phyloP scores from a whole-genome alignment of 192 early-diverging fungal genomes.

The Gigaspora rosea region DNA sequence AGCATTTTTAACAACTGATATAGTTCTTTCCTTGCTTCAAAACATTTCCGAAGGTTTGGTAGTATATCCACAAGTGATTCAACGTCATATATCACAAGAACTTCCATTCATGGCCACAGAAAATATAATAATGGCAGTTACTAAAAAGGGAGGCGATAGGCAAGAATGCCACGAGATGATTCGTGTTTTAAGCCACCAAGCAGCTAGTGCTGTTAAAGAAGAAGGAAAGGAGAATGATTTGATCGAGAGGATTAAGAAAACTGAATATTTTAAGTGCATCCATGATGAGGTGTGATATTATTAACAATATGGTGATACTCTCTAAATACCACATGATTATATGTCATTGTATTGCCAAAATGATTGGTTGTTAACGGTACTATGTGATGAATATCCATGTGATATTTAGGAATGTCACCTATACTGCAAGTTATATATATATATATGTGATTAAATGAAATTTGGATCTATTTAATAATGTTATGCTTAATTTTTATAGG shows the following conservation, averaged over 20 bases:
- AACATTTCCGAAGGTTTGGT: constrained; percentile 98
- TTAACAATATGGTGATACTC: no score
- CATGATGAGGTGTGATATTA: constrained; percentile 55
- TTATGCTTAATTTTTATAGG: constrained; percentile 18
- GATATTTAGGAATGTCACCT: no score
- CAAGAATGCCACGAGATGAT: constrained; percentile 98
- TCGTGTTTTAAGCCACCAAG: constrained; percentile 92
- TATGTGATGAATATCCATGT: no score
- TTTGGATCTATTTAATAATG: background rate
- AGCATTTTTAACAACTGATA: constrained; percentile 96
- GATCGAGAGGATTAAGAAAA: constrained; percentile 83
- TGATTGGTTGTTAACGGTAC: no score
- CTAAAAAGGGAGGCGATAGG: constrained; percentile 92
- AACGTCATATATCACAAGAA: constrained; percentile 87
- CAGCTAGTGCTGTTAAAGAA: constrained; percentile 90
- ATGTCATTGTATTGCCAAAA: no score
- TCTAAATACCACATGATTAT: no score
- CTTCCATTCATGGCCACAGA: constrained; percentile 99
- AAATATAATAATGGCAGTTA: constrained; percentile 99
- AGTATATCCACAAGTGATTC: constrained; percentile 95
- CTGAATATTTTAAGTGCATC: constrained; percentile 88
- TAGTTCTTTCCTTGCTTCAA: constrained; percentile 90
- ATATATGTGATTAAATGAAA: background rate
- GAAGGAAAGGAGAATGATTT: constrained; percentile 94
- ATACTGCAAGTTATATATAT: no score